Evolutionary conservation across 192 early-diverging fungal genomes (phyloP).

Genomic region (Endogone sp.): DNA sequence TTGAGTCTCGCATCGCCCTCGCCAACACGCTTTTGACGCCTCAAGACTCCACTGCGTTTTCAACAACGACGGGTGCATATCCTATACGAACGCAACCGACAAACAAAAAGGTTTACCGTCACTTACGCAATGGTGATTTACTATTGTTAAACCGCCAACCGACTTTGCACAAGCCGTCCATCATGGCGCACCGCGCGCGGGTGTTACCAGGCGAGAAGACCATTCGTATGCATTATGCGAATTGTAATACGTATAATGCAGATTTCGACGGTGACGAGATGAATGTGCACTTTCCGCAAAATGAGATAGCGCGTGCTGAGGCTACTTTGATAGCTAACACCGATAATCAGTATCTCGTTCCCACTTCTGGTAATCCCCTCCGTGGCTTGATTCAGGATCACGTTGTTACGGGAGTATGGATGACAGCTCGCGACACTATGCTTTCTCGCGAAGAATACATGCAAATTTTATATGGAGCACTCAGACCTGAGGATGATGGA

Average conservation of each 20-base stretch:
- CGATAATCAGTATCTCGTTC: conserved; percentile 94
- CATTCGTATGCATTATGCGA: conserved; percentile 98
- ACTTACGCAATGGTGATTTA: conserved; percentile 96
- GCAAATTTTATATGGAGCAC: conserved; percentile 86
- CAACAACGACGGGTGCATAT: conserved; percentile 40
- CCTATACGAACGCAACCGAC: conserved; percentile 60
- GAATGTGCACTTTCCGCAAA: conserved; percentile 99
- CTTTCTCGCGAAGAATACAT: conserved; percentile 88
- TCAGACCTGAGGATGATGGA: conserved; percentile 74
- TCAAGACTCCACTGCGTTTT: conserved; percentile 48
- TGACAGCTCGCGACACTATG: conserved; percentile 85
- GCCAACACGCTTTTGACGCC: conserved; percentile 91
- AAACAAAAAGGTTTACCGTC: conserved; percentile 97
- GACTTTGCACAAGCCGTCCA: conserved; percentile 98
- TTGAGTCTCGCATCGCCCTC: conserved; percentile 87
- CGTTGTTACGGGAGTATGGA: conserved; percentile 93
- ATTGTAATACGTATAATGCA: conserved; percentile 88
- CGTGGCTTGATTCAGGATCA: conserved; percentile 99
- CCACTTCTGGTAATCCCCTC: conserved; percentile 94
- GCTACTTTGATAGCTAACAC: conserved; percentile 93
- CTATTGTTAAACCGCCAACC: conserved; percentile 98
- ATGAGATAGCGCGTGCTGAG: conserved; percentile 94
- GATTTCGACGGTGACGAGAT: conserved; percentile 99
- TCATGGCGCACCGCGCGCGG: conserved; percentile 96
- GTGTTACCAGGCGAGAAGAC: conserved; percentile 96